phyloP scores from a whole-genome alignment of 768 basidiomycete genomes.

The Leccinum longicurvipes region DNA sequence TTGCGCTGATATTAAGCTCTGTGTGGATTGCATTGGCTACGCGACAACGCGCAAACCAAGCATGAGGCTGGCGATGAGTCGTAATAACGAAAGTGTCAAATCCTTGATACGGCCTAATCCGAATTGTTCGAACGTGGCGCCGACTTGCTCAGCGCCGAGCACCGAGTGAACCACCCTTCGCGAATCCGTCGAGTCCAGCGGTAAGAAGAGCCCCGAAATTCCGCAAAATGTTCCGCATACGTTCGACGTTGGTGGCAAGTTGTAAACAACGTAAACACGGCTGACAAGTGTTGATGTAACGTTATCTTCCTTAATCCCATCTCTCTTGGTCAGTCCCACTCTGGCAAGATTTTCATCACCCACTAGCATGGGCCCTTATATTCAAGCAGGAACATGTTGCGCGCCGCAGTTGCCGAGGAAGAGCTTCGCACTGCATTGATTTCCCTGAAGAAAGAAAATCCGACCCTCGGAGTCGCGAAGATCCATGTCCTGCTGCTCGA shows the following conservation, averaged over 20 bases:
- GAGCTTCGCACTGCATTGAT: slow-evolving; percentile 56
- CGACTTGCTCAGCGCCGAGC: not conserved
- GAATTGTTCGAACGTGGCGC: not conserved
- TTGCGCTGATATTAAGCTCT: not conserved
- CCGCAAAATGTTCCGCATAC: not conserved
- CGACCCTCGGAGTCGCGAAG: slow-evolving; percentile 68
- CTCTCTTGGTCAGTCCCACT: not conserved
- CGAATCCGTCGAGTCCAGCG: not conserved
- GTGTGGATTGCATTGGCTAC: not conserved
- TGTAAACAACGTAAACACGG: not conserved
- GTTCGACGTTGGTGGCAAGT: not conserved
- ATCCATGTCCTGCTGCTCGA: slow-evolving; percentile 61
- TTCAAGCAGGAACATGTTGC: slow-evolving; percentile 10
- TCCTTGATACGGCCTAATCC: no score
- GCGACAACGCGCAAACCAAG: not conserved
- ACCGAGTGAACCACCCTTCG: not conserved
- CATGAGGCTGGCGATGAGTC: not conserved
- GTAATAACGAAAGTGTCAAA: no score
- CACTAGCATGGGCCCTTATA: not conserved
- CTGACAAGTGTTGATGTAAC: not conserved
- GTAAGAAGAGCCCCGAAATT: not conserved
- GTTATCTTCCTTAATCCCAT: not conserved
- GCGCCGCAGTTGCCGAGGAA: slow-evolving; percentile 41
- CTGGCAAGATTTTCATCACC: not conserved
- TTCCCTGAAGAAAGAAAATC: slow-evolving; percentile 53